These are phyloP conservation scores for Ensete glaucum DNA, from an alignment of 176 grass and related monocot genomes.

Conservation along the genomic window DNA sequence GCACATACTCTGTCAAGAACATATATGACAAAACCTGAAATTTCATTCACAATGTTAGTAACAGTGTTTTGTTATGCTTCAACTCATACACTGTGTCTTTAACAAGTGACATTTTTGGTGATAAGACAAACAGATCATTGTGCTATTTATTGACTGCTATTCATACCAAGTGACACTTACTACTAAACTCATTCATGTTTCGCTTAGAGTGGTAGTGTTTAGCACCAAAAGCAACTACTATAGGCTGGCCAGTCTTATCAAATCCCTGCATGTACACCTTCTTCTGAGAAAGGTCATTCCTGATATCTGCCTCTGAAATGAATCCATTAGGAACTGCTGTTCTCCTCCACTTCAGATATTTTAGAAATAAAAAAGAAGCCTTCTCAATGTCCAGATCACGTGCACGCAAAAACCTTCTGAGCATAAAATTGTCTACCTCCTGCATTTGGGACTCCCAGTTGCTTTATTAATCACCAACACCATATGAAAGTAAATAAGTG, in stretches of 20 bases:
- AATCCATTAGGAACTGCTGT: constrained; percentile 33
- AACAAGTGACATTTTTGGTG: background rate
- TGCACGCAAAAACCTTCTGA: constrained; percentile 55
- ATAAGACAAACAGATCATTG: background rate
- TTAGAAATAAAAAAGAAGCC: constrained; percentile 45
- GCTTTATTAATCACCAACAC: background rate
- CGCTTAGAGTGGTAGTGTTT: constrained; percentile 32
- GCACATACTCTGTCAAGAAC: background rate
- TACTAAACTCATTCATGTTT: constrained; percentile 54
- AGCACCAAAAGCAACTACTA: constrained; percentile 32
- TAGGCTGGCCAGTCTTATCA: constrained; percentile 36
- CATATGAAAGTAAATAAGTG: background rate
- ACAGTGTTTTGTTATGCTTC: background rate
- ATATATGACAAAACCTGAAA: constrained; percentile 13
- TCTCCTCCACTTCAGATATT: constrained; percentile 62
- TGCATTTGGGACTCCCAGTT: constrained; percentile 12
- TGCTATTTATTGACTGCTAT: too few species aligned
- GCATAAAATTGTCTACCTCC: constrained; percentile 44
- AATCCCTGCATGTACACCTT: constrained; percentile 48
- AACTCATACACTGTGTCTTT: background rate
- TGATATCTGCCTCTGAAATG: constrained; percentile 36
- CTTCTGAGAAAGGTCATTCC: constrained; percentile 37
- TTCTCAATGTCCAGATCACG: constrained; percentile 42
- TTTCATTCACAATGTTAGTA: background rate
- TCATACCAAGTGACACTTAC: constrained; percentile 12